Conservation (phyloP, 2,329 filamentous ascomycete genomes). For the Setomelanomma holmii region DNA sequence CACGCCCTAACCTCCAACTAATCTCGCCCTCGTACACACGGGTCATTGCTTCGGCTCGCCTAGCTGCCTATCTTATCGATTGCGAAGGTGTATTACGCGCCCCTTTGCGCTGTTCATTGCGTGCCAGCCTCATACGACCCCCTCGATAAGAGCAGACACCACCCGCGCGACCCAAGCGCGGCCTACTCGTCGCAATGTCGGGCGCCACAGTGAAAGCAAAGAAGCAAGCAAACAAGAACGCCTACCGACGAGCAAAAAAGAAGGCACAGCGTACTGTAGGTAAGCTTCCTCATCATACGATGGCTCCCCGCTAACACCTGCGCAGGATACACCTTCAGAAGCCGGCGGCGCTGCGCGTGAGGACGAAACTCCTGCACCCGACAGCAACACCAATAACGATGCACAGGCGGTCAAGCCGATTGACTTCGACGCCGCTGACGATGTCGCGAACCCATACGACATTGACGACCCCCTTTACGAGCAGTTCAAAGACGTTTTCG, state of each 20-base stretch:
- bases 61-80: no score
- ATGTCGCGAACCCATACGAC: constrained; percentile 59
- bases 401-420: constrained; percentile 55
- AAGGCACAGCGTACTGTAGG: constrained; percentile 80
- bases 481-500: constrained; percentile 83
- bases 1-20: no score
- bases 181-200: constrained; percentile 30
- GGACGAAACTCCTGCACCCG: constrained; percentile 47
- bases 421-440: constrained; percentile 39
- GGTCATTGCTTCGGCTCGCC: no score
- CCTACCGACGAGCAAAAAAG: constrained; percentile 90
- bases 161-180: constrained; percentile 13
- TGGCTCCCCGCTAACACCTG: constrained; percentile 20
- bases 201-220: constrained; percentile 35
- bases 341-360: constrained; percentile 42
- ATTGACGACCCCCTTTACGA: constrained; percentile 79
- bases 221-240: constrained; percentile 88
- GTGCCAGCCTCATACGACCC: neutral
- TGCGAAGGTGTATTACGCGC: no score
- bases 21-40: no score
- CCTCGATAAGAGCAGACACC: neutral
- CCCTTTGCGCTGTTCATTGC: neutral
- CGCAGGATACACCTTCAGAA: constrained; percentile 46
- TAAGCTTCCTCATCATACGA: neutral
- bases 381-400: constrained; percentile 44